phyloP scores from a whole-genome alignment of 768 basidiomycete genomes.

The Mycena belliarum region DNA sequence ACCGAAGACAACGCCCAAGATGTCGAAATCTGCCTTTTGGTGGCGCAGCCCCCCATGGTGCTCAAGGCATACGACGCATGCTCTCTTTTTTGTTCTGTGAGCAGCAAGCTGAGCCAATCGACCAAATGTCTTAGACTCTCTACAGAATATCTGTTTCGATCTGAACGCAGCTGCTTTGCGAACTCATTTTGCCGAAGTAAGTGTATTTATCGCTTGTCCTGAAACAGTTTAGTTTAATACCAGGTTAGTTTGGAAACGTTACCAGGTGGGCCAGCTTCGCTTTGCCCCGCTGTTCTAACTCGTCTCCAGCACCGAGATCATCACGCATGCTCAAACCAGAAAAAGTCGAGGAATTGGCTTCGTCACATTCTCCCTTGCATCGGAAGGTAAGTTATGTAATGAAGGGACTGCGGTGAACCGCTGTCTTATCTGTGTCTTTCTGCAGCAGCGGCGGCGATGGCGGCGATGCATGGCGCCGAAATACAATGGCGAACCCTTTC shows the following conservation, averaged over 20 bases:
- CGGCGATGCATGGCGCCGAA: constrained; percentile 8
- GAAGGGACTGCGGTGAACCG: no score
- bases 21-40: constrained; percentile 5
- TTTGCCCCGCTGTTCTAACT: not conserved
- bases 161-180: not conserved
- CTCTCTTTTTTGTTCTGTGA: constrained; percentile 17
- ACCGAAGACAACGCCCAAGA: constrained; percentile 13
- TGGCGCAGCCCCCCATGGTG: not conserved
- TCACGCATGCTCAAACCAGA: not conserved
- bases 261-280: not conserved
- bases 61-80: constrained; percentile 19
- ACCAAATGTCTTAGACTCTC: not conserved
- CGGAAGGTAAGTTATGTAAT: constrained; percentile 16
- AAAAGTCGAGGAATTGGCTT: constrained; percentile 12
- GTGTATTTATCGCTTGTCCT: not conserved
- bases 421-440: not conserved
- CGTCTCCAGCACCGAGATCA: constrained; percentile 5
- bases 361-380: constrained; percentile 10
- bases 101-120: not conserved
- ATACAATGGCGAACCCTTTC: not conserved
- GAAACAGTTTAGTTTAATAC: not conserved
- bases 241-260: constrained; percentile 8
- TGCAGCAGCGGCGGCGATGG: constrained; percentile 9
- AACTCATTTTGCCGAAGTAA: constrained; percentile 13
- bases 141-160: constrained; percentile 13